Percentiles rank a stretch among this genome's conserved stretches.
These are phyloP conservation scores for Elongisporangium undulatum DNA, from an alignment of 352 stramenopile species.

Conservation along the genomic window DNA sequence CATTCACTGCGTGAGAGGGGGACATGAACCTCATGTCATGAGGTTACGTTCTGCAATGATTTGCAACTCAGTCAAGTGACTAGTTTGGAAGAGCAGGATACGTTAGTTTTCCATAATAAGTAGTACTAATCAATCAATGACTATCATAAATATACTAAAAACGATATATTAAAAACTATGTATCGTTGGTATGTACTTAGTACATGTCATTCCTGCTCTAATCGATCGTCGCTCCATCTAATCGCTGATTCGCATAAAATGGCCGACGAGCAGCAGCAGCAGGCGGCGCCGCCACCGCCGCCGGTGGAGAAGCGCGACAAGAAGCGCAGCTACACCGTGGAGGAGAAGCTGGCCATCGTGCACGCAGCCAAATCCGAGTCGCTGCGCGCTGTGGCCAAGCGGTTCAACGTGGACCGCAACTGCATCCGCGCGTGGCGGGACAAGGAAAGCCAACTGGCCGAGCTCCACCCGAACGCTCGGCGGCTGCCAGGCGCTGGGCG, in stretches of 20 bases:
- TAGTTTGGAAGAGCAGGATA: no score
- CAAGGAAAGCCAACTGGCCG: conserved; percentile 52
- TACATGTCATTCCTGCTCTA: neutral
- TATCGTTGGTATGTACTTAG: no score
- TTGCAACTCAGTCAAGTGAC: no score
- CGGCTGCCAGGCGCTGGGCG: conserved; percentile 51
- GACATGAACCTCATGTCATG: no score
- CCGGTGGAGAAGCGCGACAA: conserved; percentile 26
- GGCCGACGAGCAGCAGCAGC: neutral
- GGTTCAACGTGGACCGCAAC: conserved; percentile 71
- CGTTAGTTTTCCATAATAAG: no score
- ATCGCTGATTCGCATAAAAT: neutral
- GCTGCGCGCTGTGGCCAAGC: conserved; percentile 44
- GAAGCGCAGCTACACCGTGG: conserved; percentile 75
- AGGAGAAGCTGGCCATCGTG: conserved; percentile 67
- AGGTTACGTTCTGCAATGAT: no score
- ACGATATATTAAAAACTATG: no score
- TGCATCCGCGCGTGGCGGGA: conserved; percentile 65
- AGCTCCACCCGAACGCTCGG: conserved; percentile 47
- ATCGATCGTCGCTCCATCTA: no score
- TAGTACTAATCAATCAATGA: no score
- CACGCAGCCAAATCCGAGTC: conserved; percentile 47
- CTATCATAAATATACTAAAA: no score
- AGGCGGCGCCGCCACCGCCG: no score
- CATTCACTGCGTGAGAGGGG: neutral